Evolutionary conservation across 2,329 filamentous ascomycete genomes (phyloP).

Genomic region (Coniochaeta sp.): DNA sequence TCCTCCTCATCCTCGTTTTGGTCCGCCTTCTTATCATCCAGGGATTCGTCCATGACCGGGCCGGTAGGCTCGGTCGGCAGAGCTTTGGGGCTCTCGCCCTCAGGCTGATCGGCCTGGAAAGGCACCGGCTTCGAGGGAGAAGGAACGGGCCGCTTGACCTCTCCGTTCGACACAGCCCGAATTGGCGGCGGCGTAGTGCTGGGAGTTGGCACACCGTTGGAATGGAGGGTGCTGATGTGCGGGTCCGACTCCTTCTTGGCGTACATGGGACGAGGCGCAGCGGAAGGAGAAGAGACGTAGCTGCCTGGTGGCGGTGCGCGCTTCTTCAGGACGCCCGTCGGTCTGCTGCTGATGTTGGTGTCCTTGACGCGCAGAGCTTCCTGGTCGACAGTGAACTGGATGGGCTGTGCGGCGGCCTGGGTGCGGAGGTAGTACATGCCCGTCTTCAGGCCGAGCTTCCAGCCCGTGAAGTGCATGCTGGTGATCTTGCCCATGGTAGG

Average conservation of each 20-base stretch:
- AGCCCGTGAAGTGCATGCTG: slow-evolving; percentile 97
- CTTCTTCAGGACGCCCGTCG: slow-evolving; percentile 56
- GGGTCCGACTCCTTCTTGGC: slow-evolving; percentile 42
- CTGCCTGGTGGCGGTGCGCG: slow-evolving; percentile 51
- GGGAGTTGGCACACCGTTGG: slow-evolving; percentile 62
- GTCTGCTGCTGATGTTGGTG: slow-evolving; percentile 60
- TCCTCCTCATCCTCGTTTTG: slow-evolving; percentile 70
- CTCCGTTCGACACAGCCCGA: slow-evolving; percentile 29
- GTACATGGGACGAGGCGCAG: slow-evolving; percentile 62
- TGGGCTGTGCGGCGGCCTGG: slow-evolving; percentile 91
- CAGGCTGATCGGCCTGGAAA: slow-evolving; percentile 71
- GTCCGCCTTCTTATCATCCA: slow-evolving; percentile 39
- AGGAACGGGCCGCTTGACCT: slow-evolving; percentile 37
- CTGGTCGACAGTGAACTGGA: slow-evolving; percentile 98
- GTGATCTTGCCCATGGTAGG: slow-evolving; percentile 99
- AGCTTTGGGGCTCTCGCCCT: slow-evolving; percentile 73
- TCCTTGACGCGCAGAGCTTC: slow-evolving; percentile 86
- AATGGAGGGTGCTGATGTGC: slow-evolving; percentile 16
- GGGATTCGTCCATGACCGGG: slow-evolving; percentile 48
- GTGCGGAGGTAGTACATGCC: slow-evolving; percentile 99
- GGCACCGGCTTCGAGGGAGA: slow-evolving; percentile 55
- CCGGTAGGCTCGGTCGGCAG: slow-evolving; percentile 64
- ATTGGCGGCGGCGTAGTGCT: slow-evolving; percentile 56
- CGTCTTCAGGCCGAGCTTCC: slow-evolving; percentile 98
- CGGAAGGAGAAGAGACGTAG: slow-evolving; percentile 50